A percentile compares a stretch with the other conserved stretches of the same genome.
These are phyloP conservation scores for Gossypium mustelinum DNA, from an alignment of 345 rosid genomes.

Conservation along the genomic window DNA sequence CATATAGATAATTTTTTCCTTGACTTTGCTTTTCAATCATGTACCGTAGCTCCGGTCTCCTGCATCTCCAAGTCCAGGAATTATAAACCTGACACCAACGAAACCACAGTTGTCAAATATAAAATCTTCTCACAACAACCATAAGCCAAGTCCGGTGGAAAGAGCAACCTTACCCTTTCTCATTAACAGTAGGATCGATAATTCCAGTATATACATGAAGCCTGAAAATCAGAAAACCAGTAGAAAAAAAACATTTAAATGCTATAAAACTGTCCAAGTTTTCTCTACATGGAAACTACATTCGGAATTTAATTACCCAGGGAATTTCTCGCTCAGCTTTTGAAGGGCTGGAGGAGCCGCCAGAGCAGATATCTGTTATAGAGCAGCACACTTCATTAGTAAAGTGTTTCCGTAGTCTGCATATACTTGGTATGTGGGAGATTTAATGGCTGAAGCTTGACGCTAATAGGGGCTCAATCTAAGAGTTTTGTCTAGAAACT, in stretches of 20 bases:
- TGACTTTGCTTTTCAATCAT: conserved; percentile 1
- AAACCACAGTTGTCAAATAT: background rate
- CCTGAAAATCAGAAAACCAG: conserved; percentile 36
- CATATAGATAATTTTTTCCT: background rate
- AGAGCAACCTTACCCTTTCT: conserved; percentile 54
- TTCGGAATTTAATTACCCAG: conserved; percentile 52
- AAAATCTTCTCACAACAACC: background rate
- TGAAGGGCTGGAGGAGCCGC: conserved; percentile 94
- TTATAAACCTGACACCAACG: conserved; percentile 49
- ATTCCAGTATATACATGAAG: conserved; percentile 92
- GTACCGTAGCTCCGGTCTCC: conserved; percentile 96
- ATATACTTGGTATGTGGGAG: background rate
- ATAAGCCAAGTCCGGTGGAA: background rate
- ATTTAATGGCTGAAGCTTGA: background rate
- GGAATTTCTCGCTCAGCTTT: conserved; percentile 88
- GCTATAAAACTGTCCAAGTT: background rate
- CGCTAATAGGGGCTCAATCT: background rate
- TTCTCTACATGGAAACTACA: background rate
- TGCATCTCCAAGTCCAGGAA: conserved; percentile 99
- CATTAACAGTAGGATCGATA: conserved; percentile 78
- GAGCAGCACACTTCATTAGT: conserved; percentile 10
- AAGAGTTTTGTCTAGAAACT: background rate
- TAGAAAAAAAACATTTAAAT: background rate
- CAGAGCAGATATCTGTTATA: conserved; percentile 74
- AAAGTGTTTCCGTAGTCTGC: too few species aligned